Evolutionary conservation across 768 basidiomycete species (phyloP).

Genomic region (Lentinula sp.): DNA sequence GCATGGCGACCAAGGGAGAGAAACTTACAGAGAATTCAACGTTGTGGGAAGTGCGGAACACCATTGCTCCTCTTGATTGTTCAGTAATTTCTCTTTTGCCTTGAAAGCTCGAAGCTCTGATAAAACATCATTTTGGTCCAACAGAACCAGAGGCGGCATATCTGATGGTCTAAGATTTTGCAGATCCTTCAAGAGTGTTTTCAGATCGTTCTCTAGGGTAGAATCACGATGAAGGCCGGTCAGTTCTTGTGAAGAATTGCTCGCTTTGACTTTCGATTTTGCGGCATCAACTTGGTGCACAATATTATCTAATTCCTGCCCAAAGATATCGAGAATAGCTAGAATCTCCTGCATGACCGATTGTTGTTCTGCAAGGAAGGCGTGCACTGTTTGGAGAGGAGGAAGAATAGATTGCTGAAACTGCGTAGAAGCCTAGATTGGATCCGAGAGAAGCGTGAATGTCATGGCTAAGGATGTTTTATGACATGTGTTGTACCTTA

Average conservation of each 20-base stretch:
- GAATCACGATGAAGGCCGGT: constrained; percentile 7
- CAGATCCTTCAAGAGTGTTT: constrained; percentile 10
- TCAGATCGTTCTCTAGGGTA: constrained; percentile 13
- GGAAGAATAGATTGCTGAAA: constrained; percentile 17
- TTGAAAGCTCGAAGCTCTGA: constrained; percentile 12
- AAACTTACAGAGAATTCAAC: constrained; percentile 15
- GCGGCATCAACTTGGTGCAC: constrained; percentile 9
- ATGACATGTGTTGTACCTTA: constrained; percentile 13
- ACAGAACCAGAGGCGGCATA: constrained; percentile 17
- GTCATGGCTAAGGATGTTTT: too few species aligned
- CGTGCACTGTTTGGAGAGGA: constrained; percentile 18
- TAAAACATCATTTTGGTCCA: constrained; percentile 17
- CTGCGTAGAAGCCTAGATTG: constrained; percentile 14
- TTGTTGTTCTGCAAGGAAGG: constrained; percentile 11
- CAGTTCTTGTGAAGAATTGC: neutral
- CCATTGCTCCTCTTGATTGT: constrained; percentile 13
- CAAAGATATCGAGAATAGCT: constrained; percentile 24
- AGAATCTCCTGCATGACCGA: constrained; percentile 19
- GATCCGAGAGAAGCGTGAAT: neutral
- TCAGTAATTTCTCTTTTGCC: constrained; percentile 5
- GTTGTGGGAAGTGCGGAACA: constrained; percentile 8
- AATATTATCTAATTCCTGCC: constrained; percentile 26
- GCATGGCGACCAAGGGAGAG: neutral
- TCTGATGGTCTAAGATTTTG: constrained; percentile 14
- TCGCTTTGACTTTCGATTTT: neutral